These are phyloP conservation scores for Auriscalpium microsporum DNA, from an alignment of 768 basidiomycete species.

Conservation along the genomic window DNA sequence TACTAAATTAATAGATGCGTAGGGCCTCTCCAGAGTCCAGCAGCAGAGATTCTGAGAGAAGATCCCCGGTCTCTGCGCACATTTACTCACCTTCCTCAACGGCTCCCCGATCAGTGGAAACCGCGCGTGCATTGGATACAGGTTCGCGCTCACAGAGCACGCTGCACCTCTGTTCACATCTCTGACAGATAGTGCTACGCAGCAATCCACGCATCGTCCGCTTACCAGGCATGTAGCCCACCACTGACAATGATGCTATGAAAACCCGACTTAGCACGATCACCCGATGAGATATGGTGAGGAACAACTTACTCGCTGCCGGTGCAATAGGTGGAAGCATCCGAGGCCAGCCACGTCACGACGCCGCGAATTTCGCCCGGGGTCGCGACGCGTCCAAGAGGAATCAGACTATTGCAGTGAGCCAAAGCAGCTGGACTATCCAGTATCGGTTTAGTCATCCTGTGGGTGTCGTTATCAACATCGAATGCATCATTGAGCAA, in stretches of 20 bases:
- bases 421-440: background rate
- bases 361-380: conserved; percentile 21
- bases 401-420: conserved; percentile 2
- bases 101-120: conserved; percentile 42
- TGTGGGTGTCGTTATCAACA: background rate
- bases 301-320: conserved; percentile 17
- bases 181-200: no score
- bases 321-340: conserved; percentile 20
- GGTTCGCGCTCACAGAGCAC: conserved; percentile 53
- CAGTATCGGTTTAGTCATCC: background rate
- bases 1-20: no score
- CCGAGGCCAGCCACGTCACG: conserved; percentile 17
- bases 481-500: no score
- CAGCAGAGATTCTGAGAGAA: no score
- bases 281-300: no score
- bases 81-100: conserved; percentile 48
- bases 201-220: no score
- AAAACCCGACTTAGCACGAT: no score
- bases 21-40: conserved; percentile 24
- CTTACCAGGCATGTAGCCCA: no score
- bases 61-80: conserved; percentile 46
- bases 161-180: conserved; percentile 9
- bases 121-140: conserved; percentile 54
- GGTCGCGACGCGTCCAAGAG: conserved; percentile 18
- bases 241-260: no score